A percentile compares a stretch with the other conserved stretches of the same genome.
These are phyloP conservation scores for Trametes cingulata DNA, from an alignment of 768 basidiomycete species.

Conservation along the genomic window DNA sequence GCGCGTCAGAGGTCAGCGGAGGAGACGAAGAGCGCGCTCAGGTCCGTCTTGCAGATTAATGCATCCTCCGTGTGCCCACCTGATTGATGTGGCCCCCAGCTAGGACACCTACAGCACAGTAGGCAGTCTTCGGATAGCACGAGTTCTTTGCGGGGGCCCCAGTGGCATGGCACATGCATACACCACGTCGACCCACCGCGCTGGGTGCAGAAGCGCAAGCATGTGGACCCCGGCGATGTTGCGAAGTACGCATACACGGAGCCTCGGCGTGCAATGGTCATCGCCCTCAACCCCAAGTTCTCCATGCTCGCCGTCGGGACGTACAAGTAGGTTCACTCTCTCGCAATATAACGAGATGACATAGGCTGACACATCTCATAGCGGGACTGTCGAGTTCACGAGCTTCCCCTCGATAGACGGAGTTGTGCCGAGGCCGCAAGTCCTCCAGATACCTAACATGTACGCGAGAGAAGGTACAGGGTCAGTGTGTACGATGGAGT, in stretches of 20 bases:
- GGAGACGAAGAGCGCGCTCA: conserved; percentile 21
- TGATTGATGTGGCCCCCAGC: not conserved
- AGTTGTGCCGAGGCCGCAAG: conserved; percentile 58
- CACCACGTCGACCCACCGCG: conserved; percentile 72
- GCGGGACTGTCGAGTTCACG: conserved; percentile 67
- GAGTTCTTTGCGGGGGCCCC: not conserved
- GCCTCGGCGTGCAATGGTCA: conserved; percentile 61
- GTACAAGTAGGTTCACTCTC: conserved; percentile 46
- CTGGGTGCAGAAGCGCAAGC: conserved; percentile 78
- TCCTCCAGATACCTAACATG: conserved; percentile 61
- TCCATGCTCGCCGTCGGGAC: conserved; percentile 84
- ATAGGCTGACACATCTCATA: conserved; percentile 30
- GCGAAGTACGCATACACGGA: conserved; percentile 51
- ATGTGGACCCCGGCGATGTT: conserved; percentile 49
- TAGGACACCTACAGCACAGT: conserved; percentile 12
- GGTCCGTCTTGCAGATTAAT: not conserved
- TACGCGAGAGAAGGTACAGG: conserved; percentile 58
- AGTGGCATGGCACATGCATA: conserved; percentile 80
- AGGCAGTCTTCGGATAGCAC: conserved; percentile 16
- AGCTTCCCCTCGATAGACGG: conserved; percentile 67
- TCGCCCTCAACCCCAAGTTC: conserved; percentile 78
- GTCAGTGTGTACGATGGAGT: conserved; percentile 68
- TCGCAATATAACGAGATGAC: conserved; percentile 4
- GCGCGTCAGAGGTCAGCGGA: conserved; percentile 21
- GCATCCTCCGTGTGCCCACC: not conserved